phyloP scores from a whole-genome alignment of 2,329 filamentous ascomycete species.

The Calonectria ilicicola region DNA sequence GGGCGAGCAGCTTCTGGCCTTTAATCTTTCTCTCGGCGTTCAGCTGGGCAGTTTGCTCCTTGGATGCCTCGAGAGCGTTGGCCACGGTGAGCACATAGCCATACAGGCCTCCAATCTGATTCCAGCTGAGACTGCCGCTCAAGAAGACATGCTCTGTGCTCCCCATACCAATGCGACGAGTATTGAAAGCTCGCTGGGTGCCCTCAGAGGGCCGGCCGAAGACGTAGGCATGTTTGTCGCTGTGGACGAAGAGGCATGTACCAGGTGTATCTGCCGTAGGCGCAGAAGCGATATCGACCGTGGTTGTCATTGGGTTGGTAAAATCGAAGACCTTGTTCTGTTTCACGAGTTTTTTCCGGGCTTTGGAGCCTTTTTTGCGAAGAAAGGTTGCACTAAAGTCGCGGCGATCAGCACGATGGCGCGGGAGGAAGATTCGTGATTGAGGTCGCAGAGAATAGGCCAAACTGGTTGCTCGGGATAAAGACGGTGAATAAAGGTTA shows the following conservation, averaged over 20 bases:
- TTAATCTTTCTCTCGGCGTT: constrained; percentile 56
- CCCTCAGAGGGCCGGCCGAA: constrained; percentile 89
- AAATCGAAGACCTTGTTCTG: not conserved
- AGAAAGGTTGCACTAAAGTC: not conserved
- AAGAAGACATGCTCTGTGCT: constrained; percentile 85
- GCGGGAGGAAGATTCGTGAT: not conserved
- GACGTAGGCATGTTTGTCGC: constrained; percentile 84
- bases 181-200: constrained; percentile 80
- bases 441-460: constrained; percentile 5
- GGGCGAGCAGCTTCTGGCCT: constrained; percentile 45
- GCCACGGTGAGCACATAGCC: constrained; percentile 89
- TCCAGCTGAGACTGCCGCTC: constrained; percentile 82
- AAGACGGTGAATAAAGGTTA: constrained; percentile 19
- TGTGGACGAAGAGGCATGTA: constrained; percentile 81
- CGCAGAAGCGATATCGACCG: constrained; percentile 80
- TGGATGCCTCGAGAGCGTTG: constrained; percentile 68
- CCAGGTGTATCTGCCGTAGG: constrained; percentile 92
- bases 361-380: not conserved
- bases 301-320: constrained; percentile 72
- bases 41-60: constrained; percentile 52
- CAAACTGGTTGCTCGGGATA: not conserved
- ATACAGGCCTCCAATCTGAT: constrained; percentile 82
- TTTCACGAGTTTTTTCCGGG: not conserved
- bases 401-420: not conserved
- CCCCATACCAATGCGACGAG: constrained; percentile 73